Percentiles rank a stretch among this genome's conserved stretches.
phyloP scores from a whole-genome alignment of 140 eudicot species.

The Stevia rebaudiana region DNA sequence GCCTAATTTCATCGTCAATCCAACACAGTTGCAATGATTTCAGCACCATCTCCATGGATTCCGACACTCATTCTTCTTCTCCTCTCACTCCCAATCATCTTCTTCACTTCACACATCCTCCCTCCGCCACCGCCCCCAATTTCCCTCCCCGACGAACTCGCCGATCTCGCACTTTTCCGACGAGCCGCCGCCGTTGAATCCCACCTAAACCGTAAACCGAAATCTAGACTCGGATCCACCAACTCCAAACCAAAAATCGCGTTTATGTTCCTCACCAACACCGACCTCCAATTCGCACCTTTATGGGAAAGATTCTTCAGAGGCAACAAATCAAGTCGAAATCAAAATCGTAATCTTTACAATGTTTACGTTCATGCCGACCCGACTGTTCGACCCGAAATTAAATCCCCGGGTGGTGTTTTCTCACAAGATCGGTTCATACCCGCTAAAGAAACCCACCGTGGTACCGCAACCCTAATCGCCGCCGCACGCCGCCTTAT shows the following conservation, averaged over 20 bases:
- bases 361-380: constrained; percentile 77
- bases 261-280: constrained; percentile 27
- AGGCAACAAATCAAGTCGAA: not conserved
- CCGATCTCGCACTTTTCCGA: constrained; percentile 74
- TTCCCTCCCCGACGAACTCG: constrained; percentile 72
- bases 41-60: constrained; percentile 35
- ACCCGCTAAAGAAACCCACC: constrained; percentile 44
- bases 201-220: constrained; percentile 18
- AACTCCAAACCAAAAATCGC: constrained; percentile 35
- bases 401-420: constrained; percentile 43
- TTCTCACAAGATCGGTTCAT: constrained; percentile 38
- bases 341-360: constrained; percentile 23
- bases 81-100: constrained; percentile 45
- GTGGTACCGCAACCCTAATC: constrained; percentile 63
- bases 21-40: constrained; percentile 1
- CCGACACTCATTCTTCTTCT: constrained; percentile 43
- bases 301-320: constrained; percentile 59
- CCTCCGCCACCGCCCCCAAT: constrained; percentile 48
- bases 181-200: constrained; percentile 42
- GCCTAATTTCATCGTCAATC: constrained; percentile 12
- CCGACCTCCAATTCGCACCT: constrained; percentile 40
- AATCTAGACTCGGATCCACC: constrained; percentile 27
- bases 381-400: constrained; percentile 36
- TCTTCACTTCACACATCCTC: constrained; percentile 45
- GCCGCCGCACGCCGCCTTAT: constrained; percentile 78